Base-by-base conservation (phyloP, 2,329 filamentous ascomycete species). In the Whalleya microplaca region DNA sequence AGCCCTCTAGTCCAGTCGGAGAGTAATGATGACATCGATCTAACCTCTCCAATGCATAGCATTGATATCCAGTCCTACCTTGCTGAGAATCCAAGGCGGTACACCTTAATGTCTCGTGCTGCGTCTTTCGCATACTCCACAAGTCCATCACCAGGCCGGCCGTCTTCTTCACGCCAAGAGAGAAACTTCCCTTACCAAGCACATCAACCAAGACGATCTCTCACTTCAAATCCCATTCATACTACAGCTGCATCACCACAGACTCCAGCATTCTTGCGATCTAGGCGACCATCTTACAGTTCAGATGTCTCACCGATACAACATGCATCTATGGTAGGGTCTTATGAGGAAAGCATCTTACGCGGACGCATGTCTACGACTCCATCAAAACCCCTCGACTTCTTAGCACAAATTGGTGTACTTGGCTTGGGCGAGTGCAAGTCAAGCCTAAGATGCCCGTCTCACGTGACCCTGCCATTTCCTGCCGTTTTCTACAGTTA, bases 401-500 rank as follows among this genome's bases (percentile, higher is more conserved):
- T 99, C 69, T 83, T 96, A 5, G 95, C 95, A 23, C 92, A 98
- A 70, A 97, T 99, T 55, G 95, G 95, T 20, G 95, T 98, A 0
- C 78, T 98, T 16, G 95, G 93, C 9, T 88, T 88, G 64, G 93
- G 93, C 7, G 89, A 94, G 65, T 97, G 94, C 79, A 96, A 93
- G 72, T 76, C 91, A 1, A 93, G 84, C 65, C 79, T 98, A 18
- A 86, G 86, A 57, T 98, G 95, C 68, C 95, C 95, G 1, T 81
- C 92, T 7, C 95, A 99, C 72, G 91, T 97, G 53, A 94, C 89
- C 0, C 79, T 99, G 2, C 89, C 92, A 0, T 98, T 98, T 67
- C 91, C 92, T 1, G 95, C 94, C 1, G 94, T 98, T 0, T 99
- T 97, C 68, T 99, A 98, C 77, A 96, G 89, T 75, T 97, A 97